These are phyloP conservation scores for Nakazawaea anatomiae DNA, from an alignment of 805 yeast species.

Conservation along the genomic window DNA sequence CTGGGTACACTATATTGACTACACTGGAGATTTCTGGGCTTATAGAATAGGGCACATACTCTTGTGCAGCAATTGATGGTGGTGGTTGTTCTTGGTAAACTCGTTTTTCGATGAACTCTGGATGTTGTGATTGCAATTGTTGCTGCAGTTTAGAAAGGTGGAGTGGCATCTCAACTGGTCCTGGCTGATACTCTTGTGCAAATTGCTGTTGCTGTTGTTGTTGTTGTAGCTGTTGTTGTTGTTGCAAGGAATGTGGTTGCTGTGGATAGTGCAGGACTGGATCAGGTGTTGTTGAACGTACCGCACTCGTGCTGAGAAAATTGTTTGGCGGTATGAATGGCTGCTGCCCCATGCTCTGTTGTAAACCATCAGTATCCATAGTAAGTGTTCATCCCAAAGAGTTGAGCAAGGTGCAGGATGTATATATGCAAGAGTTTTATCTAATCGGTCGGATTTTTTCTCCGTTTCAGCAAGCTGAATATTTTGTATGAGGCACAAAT, in stretches of 20 bases:
- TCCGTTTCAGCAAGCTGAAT: too few relatives aligned
- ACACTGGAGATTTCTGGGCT: not conserved
- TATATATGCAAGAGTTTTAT: too few relatives aligned
- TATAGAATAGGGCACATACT: not conserved
- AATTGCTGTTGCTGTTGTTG: conserved; percentile 3
- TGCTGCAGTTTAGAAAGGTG: too few relatives aligned
- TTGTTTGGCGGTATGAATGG: not conserved
- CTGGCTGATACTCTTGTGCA: not conserved
- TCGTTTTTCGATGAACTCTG: too few relatives aligned
- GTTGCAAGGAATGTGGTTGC: not conserved
- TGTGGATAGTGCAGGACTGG: not conserved
- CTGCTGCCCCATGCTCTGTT: not conserved
- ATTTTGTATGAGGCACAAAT: too few relatives aligned
- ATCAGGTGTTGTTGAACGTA: not conserved
- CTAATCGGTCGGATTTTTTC: too few relatives aligned
- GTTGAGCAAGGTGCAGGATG: too few relatives aligned
- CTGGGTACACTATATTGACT: not conserved
- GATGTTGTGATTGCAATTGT: too few relatives aligned
- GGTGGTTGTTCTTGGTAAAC: not conserved
- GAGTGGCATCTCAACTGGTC: too few relatives aligned
- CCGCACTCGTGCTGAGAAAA: not conserved
- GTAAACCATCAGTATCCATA: not conserved
- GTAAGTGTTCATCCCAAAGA: not conserved
- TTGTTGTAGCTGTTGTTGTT: conserved; percentile 11
- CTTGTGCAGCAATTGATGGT: not conserved